Conservation (phyloP, 495 filamentous ascomycete species). For the Aspergillus heteromorphus region DNA sequence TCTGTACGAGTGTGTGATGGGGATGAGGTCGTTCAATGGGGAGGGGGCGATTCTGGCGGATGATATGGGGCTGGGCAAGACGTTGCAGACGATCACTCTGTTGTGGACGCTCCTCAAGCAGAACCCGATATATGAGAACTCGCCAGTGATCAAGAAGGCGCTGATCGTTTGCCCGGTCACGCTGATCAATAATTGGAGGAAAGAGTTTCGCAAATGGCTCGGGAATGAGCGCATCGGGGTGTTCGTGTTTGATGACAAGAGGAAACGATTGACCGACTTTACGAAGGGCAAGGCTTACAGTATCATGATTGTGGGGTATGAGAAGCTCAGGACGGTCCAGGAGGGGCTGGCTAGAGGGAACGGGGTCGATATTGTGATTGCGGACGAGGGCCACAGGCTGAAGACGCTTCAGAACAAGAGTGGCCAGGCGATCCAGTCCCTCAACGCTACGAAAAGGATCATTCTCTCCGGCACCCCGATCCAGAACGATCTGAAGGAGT, state of each 20-base stretch:
- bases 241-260: constrained; percentile 64
- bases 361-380: constrained; percentile 72
- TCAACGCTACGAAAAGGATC: constrained; percentile 62
- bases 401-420: constrained; percentile 82
- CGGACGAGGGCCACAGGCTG: constrained; percentile 75
- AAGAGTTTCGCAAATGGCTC: constrained; percentile 77
- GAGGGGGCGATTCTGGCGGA: constrained; percentile 75
- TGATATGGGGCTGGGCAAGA: constrained; percentile 81
- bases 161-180: constrained; percentile 79
- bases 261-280: constrained; percentile 65
- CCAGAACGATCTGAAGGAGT: constrained; percentile 76
- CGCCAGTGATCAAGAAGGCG: constrained; percentile 68
- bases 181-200: constrained; percentile 74
- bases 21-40: constrained; percentile 63
- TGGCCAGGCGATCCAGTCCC: constrained; percentile 64
- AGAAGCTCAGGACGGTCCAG: constrained; percentile 66
- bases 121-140: constrained; percentile 60
- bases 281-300: constrained; percentile 70
- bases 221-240: constrained; percentile 73
- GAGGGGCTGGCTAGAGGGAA: constrained; percentile 58
- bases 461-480: constrained; percentile 75
- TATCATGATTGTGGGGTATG: constrained; percentile 81
- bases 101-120: constrained; percentile 80
- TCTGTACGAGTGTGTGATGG: constrained; percentile 83
- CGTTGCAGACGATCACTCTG: constrained; percentile 71